Conservation (phyloP, 2,329 filamentous ascomycete species). For the Akanthomyces muscarius region DNA sequence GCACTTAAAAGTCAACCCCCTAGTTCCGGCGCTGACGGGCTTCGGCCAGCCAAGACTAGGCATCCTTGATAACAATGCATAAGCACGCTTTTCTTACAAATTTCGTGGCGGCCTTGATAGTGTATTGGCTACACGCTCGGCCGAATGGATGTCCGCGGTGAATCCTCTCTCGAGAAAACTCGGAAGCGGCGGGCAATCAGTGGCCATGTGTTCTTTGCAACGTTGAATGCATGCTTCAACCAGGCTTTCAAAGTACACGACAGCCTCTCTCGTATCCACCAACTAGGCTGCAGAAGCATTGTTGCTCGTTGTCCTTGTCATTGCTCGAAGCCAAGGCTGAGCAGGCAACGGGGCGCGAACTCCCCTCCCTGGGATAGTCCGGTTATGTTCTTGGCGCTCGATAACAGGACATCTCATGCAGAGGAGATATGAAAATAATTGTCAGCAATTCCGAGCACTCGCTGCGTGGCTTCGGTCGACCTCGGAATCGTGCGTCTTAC, state of each 20-base stretch:
- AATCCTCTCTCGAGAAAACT: not conserved
- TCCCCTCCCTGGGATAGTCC: not conserved
- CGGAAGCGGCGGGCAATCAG: not conserved
- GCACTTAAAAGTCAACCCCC: not conserved
- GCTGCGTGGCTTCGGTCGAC: not conserved
- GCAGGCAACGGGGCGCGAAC: not conserved
- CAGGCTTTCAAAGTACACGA: not conserved
- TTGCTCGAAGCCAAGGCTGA: not conserved
- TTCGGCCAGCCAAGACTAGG: not conserved
- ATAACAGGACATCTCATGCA: not conserved
- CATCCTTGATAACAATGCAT: too few species aligned
- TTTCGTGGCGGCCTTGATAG: too few species aligned
- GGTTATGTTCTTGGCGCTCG: not conserved
- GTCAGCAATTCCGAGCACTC: too few species aligned
- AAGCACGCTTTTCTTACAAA: too few species aligned
- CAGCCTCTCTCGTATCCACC: not conserved
- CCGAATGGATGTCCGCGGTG: not conserved
- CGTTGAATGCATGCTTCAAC: not conserved
- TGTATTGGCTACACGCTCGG: too few species aligned
- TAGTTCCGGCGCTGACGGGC: not conserved
- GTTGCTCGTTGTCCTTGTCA: not conserved
- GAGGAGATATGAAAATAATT: not conserved
- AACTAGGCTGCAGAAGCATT: not conserved
- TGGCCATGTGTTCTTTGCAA: not conserved
- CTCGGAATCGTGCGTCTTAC: not conserved